Percentiles rank a stretch among this genome's conserved stretches.
Conservation (phyloP, 108 stramenopile genomes). For the Discostella stelligeroides region DNA sequence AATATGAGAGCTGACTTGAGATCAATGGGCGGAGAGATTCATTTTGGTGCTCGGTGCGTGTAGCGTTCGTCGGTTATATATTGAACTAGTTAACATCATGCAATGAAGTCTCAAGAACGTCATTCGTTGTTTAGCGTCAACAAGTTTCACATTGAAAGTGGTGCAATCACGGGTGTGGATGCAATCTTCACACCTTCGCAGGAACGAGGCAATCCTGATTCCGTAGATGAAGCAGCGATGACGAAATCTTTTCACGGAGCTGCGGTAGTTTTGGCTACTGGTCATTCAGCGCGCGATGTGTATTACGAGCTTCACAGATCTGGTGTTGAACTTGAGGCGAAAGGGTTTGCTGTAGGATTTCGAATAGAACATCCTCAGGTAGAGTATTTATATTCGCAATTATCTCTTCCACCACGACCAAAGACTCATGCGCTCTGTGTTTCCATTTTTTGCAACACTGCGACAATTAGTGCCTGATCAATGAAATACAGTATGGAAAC, state of each 20-base stretch:
- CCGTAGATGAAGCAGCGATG: not conserved
- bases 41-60: conserved; percentile 71
- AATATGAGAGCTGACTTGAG: conserved; percentile 74
- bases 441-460: not conserved
- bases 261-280: conserved; percentile 89
- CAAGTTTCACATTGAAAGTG: conserved; percentile 58
- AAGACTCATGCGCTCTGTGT: not conserved
- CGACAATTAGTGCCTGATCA: conserved; percentile 73
- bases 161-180: conserved; percentile 51
- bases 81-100: no score
- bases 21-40: conserved; percentile 74
- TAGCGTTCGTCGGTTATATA: not conserved
- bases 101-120: not conserved
- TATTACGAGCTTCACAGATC: conserved; percentile 78
- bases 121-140: conserved; percentile 34
- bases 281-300: conserved; percentile 92
- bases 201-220: conserved; percentile 20
- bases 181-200: conserved; percentile 24
- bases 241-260: conserved; percentile 50
- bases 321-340: conserved; percentile 83
- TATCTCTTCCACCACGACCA: not conserved
- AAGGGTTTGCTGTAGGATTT: conserved; percentile 96
- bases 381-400: not conserved
- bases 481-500: conserved; percentile 86
- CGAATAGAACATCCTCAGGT: conserved; percentile 89